Percentiles rank a stretch among this genome's conserved stretches.
Conservation (phyloP, 2,329 filamentous ascomycete genomes). For the Claviceps pusilla region DNA sequence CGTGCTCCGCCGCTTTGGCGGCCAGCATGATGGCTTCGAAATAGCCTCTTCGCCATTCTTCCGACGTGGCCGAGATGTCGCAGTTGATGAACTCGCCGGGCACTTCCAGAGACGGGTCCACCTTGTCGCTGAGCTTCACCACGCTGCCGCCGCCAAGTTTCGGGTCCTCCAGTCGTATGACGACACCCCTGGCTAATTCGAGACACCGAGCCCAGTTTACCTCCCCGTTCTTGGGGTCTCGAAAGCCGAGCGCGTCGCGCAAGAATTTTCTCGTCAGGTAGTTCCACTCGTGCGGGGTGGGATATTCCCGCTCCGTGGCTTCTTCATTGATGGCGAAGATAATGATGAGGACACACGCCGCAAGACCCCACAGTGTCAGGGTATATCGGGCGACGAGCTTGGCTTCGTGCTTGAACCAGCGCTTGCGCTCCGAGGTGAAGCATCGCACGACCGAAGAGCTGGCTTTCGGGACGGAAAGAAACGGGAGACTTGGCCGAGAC, state of each 20-base stretch:
- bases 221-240: conserved; percentile 34
- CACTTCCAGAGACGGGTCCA: conserved; percentile 55
- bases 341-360: conserved; percentile 44
- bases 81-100: conserved; percentile 46
- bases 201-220: conserved; percentile 56
- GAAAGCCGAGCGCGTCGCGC: conserved; percentile 47
- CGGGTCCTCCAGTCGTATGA: conserved; percentile 55
- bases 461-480: conserved; percentile 31
- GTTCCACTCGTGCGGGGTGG: conserved; percentile 71
- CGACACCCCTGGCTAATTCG: conserved; percentile 40
- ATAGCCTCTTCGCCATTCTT: conserved; percentile 77
- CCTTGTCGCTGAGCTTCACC: conserved; percentile 37
- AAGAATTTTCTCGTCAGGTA: conserved; percentile 54
- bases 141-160: conserved; percentile 53
- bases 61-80: conserved; percentile 60
- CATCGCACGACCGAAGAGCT: conserved; percentile 49
- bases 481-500: conserved; percentile 27
- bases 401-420: conserved; percentile 56
- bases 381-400: conserved; percentile 55
- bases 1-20: conserved; percentile 61
- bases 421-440: conserved; percentile 63
- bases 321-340: conserved; percentile 58
- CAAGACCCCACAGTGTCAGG: conserved; percentile 47
- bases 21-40: conserved; percentile 66
- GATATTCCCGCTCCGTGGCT: conserved; percentile 56